Conservation (phyloP, 192 early-diverging fungal species). For the Coemansia sp. region DNA sequence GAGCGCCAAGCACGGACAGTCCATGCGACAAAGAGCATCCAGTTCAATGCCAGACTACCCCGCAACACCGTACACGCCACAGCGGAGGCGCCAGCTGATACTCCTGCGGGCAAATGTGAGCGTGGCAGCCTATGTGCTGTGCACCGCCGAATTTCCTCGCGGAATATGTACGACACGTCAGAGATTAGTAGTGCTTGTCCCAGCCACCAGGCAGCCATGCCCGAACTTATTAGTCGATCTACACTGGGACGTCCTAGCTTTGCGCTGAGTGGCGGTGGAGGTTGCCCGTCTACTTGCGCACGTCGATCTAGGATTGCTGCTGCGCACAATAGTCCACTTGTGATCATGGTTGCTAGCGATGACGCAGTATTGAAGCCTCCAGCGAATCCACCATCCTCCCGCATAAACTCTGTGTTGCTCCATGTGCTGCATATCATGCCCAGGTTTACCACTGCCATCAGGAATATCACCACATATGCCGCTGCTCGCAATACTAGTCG, state of each 20-base stretch:
- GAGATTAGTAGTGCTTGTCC: conserved; percentile 31
- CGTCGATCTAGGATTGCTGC: conserved; percentile 25
- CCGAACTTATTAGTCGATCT: conserved; percentile 28
- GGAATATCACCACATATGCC: conserved; percentile 21
- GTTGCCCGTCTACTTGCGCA: conserved; percentile 4
- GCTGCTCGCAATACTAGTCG: conserved; percentile 37
- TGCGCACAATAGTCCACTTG: conserved; percentile 18
- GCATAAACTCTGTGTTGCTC: conserved; percentile 50
- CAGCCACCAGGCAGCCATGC: conserved; percentile 54
- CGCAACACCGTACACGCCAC: conserved; percentile 37
- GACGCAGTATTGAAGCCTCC: conserved; percentile 29
- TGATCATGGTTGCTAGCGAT: conserved; percentile 27
- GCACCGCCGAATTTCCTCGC: conserved; percentile 41
- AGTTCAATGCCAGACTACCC: conserved; percentile 43
- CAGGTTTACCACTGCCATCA: conserved; percentile 42
- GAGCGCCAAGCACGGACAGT: conserved; percentile 36
- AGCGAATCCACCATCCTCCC: conserved; percentile 39
- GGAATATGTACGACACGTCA: conserved; percentile 45
- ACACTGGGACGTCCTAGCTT: conserved; percentile 20
- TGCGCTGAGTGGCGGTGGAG: conserved; percentile 17
- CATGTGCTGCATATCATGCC: conserved; percentile 47
- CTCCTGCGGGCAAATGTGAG: neutral
- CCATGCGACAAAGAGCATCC: conserved; percentile 46
- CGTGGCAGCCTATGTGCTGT: conserved; percentile 10
- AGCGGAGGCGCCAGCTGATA: conserved; percentile 6